A percentile compares a stretch with the other conserved stretches of the same genome.
Conservation (phyloP, 2,329 filamentous ascomycete genomes). For the Nemania serpens region DNA sequence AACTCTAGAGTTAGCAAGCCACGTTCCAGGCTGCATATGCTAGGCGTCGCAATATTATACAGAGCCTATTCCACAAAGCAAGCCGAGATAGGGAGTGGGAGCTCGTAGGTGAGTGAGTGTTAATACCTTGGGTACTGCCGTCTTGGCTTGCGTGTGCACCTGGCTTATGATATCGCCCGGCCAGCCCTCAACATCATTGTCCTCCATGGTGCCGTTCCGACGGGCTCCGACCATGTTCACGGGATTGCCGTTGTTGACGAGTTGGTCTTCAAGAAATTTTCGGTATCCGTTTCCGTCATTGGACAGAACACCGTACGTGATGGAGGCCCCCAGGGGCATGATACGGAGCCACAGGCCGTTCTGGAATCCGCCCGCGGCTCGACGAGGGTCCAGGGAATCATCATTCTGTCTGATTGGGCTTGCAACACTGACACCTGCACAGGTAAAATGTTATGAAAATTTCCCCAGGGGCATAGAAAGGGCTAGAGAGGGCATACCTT, state of each 20-base stretch:
- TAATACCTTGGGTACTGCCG: constrained; percentile 31
- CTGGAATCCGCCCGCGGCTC: constrained; percentile 25
- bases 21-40: not conserved
- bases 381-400: not conserved
- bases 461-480: not conserved
- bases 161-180: constrained; percentile 43
- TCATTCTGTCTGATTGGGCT: not conserved
- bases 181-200: constrained; percentile 47
- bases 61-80: not conserved
- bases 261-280: constrained; percentile 41
- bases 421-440: constrained; percentile 10
- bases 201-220: constrained; percentile 42
- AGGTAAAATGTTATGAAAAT: not conserved
- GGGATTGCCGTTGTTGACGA: constrained; percentile 39
- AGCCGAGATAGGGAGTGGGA: no score
- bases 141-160: constrained; percentile 40
- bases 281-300: constrained; percentile 45
- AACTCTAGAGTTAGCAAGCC: not conserved
- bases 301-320: constrained; percentile 44
- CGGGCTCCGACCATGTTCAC: constrained; percentile 47
- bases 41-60: no score
- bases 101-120: not conserved
- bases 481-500: constrained; percentile 1
- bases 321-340: constrained; percentile 47
- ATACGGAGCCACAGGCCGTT: constrained; percentile 38